Percentiles rank a stretch among this genome's conserved stretches.
These are phyloP conservation scores for Przewalskia tangutica DNA, from an alignment of 257 asterid genomes.

Conservation along the genomic window DNA sequence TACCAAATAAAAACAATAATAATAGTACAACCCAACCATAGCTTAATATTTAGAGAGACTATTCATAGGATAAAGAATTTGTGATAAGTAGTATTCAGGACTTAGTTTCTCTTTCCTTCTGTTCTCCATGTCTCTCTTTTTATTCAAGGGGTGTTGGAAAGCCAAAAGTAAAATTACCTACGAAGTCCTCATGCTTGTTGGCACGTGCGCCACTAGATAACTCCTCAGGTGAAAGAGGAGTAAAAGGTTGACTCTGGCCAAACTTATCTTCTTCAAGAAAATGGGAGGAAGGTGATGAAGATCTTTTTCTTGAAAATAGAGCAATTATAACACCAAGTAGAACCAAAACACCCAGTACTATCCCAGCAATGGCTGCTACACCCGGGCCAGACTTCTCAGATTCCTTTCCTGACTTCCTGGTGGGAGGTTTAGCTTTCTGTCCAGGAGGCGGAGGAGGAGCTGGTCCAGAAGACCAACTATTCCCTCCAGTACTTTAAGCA, in stretches of 20 bases:
- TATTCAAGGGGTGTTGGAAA: not conserved
- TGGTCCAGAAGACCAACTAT: slow-evolving; percentile 44
- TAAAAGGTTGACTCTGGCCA: slow-evolving; percentile 24
- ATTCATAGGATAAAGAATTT: not conserved
- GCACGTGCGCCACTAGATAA: slow-evolving; percentile 9
- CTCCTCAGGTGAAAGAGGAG: slow-evolving; percentile 33
- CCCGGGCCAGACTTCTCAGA: slow-evolving; percentile 13
- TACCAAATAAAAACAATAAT: not conserved
- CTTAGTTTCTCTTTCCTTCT: not conserved
- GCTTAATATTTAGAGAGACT: not conserved
- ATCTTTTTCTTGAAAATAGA: slow-evolving; percentile 22
- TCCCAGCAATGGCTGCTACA: slow-evolving; percentile 31
- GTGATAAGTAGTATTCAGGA: not conserved
- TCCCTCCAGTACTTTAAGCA: slow-evolving; percentile 37
- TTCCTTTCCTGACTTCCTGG: slow-evolving; percentile 2
- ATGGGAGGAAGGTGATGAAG: slow-evolving; percentile 23
- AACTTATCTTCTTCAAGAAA: slow-evolving; percentile 34
- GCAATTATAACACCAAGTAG: slow-evolving; percentile 19
- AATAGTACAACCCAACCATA: not conserved
- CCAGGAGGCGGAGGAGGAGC: slow-evolving; percentile 72
- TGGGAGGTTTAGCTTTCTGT: slow-evolving; percentile 11
- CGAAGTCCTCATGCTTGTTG: slow-evolving; percentile 16
- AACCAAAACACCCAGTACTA: slow-evolving; percentile 27
- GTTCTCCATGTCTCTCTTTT: not conserved
- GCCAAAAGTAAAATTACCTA: slow-evolving; percentile 17